Percentiles rank a stretch among this genome's conserved stretches.
phyloP scores from a whole-genome alignment of 2,329 filamentous ascomycete genomes.

The Clarireedia sp. region DNA sequence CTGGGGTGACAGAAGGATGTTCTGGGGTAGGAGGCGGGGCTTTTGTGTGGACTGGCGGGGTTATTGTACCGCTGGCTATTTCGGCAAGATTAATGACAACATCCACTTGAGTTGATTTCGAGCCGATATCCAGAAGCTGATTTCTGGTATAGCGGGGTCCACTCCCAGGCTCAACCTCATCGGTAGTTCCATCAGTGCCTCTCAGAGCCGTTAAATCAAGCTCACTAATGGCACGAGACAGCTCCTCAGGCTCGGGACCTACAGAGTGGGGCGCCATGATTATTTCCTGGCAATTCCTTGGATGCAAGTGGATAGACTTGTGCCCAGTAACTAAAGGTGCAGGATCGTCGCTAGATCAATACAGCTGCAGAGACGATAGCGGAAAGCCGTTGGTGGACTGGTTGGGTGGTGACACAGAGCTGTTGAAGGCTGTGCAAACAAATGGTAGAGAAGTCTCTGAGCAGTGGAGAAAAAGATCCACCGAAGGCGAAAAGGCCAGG shows the following conservation, averaged over 20 bases:
- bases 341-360: neutral
- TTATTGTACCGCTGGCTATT: neutral
- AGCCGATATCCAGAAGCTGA: conserved; percentile 15
- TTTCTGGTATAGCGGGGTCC: conserved; percentile 15
- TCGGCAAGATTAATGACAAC: neutral
- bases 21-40: conserved; percentile 9
- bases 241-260: conserved; percentile 11
- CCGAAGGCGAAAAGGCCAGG: neutral
- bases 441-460: neutral
- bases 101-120: neutral
- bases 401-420: neutral
- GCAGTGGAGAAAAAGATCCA: neutral
- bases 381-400: neutral
- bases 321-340: neutral
- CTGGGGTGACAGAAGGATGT: conserved; percentile 1
- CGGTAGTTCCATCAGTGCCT: conserved; percentile 7
- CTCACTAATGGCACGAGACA: conserved; percentile 22
- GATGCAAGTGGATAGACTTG: neutral
- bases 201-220: conserved; percentile 17
- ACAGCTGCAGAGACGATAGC: neutral
- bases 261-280: conserved; percentile 9
- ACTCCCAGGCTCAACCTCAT: neutral
- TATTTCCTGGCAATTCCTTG: neutral
- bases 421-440: conserved; percentile 4
- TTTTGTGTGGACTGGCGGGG: conserved; percentile 10